Evolutionary conservation across 495 filamentous ascomycete species (phyloP), one percentile per base, ranked within the genome.

Genomic region (Penicillium waksmanii): DNA sequence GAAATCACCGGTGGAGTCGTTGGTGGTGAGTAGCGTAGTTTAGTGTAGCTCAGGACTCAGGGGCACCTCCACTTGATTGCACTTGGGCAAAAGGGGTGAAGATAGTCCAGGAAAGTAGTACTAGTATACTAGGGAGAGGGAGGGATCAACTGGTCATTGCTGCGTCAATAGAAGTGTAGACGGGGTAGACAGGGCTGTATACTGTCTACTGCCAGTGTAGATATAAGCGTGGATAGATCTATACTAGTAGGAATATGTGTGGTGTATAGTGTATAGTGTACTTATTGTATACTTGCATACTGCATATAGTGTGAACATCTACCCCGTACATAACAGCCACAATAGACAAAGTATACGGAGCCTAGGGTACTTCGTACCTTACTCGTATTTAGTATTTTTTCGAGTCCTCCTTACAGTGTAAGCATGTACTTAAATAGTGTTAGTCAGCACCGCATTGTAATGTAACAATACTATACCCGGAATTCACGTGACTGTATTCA

Each of bases 21-120:
- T 31, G 27, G 27, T 31, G 23, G 38, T 47, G 8, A n/a, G 31
- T 34, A 27, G 27, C 27, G 27, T 27, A 27, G 2, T 27, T 3
- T 31, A 31, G 27, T 31, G 27, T 31, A 31, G 27, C 27, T 31
- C 8, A 31, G 27, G 27, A 54, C 35, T 54, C 52, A 54, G 52
- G 52, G 51, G 52, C n/a, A 42, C n/a, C 52, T 54, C 52, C 42
- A 35, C 27, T 31, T 23, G 23, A 23, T 23, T 23, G 8, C 52
- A 54, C 52, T 54, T 54, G 52, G 21, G n/a, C 2, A 23, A 54
- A 54, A 54, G 36, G 36, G 52, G 52, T 25, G n/a, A 23, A 31
- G 27, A 31, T 31, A 11, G 6, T 15, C 42, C 15, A 8, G 15
- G 42, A 7, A n/a, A n/a, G n/a, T n/a, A n/a, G n/a, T n/a, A n/a